Percentiles rank a stretch among this genome's conserved stretches.
Conservation (phyloP, 257 asterid genomes). For the Nicotiana obtusifolia region DNA sequence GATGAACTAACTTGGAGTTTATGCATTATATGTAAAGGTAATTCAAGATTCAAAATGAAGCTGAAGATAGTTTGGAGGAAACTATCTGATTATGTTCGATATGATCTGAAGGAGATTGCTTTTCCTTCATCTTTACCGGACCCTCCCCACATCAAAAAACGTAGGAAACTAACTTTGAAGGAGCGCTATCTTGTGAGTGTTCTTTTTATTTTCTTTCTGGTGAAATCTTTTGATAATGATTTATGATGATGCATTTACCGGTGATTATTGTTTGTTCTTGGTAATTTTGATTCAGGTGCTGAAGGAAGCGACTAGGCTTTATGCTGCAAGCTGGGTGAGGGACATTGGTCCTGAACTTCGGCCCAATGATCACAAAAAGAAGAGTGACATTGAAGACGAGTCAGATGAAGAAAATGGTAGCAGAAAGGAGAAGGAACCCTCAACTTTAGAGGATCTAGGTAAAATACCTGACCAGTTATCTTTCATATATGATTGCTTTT, state of each 20-base stretch:
- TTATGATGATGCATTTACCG: background rate
- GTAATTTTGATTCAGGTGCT: constrained; percentile 41
- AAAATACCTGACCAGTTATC: constrained; percentile 7
- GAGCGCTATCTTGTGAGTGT: constrained; percentile 65
- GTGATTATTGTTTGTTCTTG: background rate
- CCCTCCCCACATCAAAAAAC: constrained; percentile 71
- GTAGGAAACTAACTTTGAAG: constrained; percentile 54
- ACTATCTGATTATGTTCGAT: constrained; percentile 55
- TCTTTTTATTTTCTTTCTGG: background rate
- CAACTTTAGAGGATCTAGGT: constrained; percentile 91
- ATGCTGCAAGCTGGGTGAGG: constrained; percentile 92
- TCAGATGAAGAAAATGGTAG: constrained; percentile 21
- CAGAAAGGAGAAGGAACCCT: constrained; percentile 50
- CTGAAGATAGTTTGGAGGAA: constrained; percentile 56
- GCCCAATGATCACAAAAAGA: constrained; percentile 66
- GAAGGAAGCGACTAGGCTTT: constrained; percentile 77
- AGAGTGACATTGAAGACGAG: constrained; percentile 27
- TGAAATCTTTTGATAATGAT: background rate
- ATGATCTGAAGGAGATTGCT: constrained; percentile 88
- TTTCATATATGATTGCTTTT: background rate
- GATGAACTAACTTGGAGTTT: background rate
- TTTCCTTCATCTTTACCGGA: constrained; percentile 90
- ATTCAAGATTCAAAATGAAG: constrained; percentile 41
- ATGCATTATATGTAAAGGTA: background rate
- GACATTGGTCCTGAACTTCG: constrained; percentile 93